Percentiles rank a stretch among this genome's conserved stretches.
phyloP scores from a whole-genome alignment of 2,329 filamentous ascomycete species.

The Purpureocillium lavendulum region DNA sequence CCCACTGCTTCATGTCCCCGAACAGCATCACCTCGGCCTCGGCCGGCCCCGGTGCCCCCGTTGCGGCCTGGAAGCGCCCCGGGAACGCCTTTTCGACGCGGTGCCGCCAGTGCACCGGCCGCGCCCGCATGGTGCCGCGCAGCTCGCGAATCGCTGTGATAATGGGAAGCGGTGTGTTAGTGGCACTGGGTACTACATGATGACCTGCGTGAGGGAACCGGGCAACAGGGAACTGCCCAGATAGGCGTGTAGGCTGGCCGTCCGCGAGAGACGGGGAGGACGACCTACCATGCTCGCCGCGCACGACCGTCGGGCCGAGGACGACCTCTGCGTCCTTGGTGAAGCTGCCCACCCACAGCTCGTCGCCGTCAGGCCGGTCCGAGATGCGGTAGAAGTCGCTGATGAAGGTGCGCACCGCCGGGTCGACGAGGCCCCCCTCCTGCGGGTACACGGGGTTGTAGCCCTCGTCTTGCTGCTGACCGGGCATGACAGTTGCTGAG shows the following conservation, averaged over 20 bases:
- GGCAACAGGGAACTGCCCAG: too few species aligned
- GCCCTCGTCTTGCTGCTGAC: too few species aligned
- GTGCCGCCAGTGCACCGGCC: slow-evolving; percentile 30
- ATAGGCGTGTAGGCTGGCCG: too few species aligned
- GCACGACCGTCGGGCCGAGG: slow-evolving; percentile 30
- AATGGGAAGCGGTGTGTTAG: not conserved
- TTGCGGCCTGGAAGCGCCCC: slow-evolving; percentile 20
- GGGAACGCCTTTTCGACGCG: slow-evolving; percentile 33
- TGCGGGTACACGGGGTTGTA: slow-evolving; percentile 20
- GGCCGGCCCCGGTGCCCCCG: not conserved
- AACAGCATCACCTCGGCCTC: slow-evolving; percentile 26
- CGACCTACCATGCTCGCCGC: slow-evolving; percentile 26
- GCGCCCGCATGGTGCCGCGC: slow-evolving; percentile 34
- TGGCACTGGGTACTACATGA: too few species aligned
- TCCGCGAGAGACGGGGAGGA: too few species aligned
- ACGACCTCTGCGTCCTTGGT: slow-evolving; percentile 29
- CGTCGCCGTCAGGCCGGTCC: slow-evolving; percentile 30
- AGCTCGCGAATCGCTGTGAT: slow-evolving; percentile 30
- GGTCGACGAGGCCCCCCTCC: slow-evolving; percentile 18
- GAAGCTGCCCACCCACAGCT: slow-evolving; percentile 35
- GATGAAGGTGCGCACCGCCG: slow-evolving; percentile 28
- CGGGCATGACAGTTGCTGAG: too few species aligned
- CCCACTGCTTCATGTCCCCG: slow-evolving; percentile 18
- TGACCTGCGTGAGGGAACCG: too few species aligned
- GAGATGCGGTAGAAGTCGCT: slow-evolving; percentile 35